Evolutionary conservation across 176 grass and related monocot genomes (phyloP).

Genomic region (Luzula sylvatica): DNA sequence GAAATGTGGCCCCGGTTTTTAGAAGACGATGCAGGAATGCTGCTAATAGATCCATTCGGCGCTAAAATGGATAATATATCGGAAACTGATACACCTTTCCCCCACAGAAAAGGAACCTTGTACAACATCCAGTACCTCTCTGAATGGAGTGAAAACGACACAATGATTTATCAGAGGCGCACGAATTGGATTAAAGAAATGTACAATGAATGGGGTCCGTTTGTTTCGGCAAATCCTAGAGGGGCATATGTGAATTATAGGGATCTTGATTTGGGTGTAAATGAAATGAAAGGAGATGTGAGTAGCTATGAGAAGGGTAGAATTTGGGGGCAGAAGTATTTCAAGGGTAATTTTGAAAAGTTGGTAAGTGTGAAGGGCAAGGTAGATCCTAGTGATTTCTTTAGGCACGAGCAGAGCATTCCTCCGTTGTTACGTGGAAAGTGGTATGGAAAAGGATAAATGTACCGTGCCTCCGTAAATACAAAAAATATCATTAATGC

Average conservation of each 20-base stretch:
- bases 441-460: no score
- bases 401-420: constrained; percentile 59
- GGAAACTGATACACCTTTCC: constrained; percentile 40
- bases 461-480: no score
- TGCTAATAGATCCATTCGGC: no score
- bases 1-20: no score
- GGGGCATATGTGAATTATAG: no score
- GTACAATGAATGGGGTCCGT: constrained; percentile 53
- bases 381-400: constrained; percentile 45
- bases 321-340: constrained; percentile 39
- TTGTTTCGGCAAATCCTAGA: no score
- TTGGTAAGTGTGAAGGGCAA: constrained; percentile 39
- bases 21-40: no score
- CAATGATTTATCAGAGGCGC: constrained; percentile 6
- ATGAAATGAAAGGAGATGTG: constrained; percentile 14
- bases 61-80: no score
- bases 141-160: constrained; percentile 33
- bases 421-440: constrained; percentile 24
- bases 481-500: no score
- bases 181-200: constrained; percentile 28
- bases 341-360: constrained; percentile 42
- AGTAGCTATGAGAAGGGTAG: no score
- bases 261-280: constrained; percentile 51
- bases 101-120: constrained; percentile 36
- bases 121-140: constrained; percentile 47